Conservation (phyloP, 495 filamentous ascomycete genomes). For the Trichoderma virens region DNA sequence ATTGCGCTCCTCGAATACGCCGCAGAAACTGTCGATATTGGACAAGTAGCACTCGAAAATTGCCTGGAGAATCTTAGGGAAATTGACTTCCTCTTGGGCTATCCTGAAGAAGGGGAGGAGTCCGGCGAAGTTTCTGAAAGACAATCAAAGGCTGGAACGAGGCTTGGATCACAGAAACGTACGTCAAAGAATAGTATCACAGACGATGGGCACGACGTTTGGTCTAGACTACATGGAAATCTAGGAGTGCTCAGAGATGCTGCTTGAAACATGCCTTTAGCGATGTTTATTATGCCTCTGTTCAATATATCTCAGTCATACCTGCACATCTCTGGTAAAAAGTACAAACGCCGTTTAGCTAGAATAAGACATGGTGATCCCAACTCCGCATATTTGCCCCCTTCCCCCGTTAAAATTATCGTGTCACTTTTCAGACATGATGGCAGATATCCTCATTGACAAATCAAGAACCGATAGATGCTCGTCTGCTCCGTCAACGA, state of each 20-base stretch:
- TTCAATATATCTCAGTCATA: background rate
- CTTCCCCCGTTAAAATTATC: background rate
- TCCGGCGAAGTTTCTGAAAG: slow-evolving; percentile 27
- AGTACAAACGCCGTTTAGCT: background rate
- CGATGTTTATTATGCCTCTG: background rate
- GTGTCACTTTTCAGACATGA: slow-evolving; percentile 46
- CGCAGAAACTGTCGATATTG: slow-evolving; percentile 40
- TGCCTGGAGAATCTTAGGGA: slow-evolving; percentile 33
- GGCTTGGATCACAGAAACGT: slow-evolving; percentile 20
- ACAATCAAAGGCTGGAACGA: slow-evolving; percentile 21
- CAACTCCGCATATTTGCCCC: background rate
- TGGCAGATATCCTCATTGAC: slow-evolving; percentile 67
- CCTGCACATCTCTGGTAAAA: background rate
- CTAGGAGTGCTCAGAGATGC: slow-evolving; percentile 30
- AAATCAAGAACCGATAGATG: slow-evolving; percentile 85
- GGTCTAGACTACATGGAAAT: slow-evolving; percentile 37
- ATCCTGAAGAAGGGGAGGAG: slow-evolving; percentile 16
- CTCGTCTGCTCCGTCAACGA: slow-evolving; percentile 97
- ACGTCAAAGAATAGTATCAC: slow-evolving; percentile 16
- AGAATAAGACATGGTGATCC: background rate
- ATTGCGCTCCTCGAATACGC: slow-evolving; percentile 39
- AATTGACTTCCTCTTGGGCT: slow-evolving; percentile 29
- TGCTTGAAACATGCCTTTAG: background rate
- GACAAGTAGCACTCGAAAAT: slow-evolving; percentile 34
- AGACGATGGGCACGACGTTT: slow-evolving; percentile 26